Evolutionary conservation across 2,329 filamentous ascomycete genomes (phyloP).

Genomic region (Lachnellula hyalina): DNA sequence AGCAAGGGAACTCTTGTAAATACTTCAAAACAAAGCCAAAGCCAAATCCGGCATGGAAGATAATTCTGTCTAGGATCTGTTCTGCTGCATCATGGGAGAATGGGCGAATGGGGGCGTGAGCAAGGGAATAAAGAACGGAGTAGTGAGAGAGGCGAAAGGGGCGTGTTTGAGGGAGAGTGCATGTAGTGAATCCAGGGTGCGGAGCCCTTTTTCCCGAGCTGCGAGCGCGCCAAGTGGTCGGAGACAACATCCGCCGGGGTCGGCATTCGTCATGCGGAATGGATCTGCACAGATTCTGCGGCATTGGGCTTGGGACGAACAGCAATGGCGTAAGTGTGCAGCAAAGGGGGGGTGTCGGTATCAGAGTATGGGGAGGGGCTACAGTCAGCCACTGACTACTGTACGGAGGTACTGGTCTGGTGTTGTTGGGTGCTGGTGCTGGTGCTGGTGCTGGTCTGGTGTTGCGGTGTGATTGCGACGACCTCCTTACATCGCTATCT

Average conservation of each 20-base stretch:
- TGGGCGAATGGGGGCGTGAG: not conserved
- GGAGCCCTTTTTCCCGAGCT: not conserved
- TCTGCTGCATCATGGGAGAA: not conserved
- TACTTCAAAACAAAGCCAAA: not conserved
- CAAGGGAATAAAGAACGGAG: not conserved
- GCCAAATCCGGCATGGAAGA: not conserved
- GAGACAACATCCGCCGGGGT: not conserved
- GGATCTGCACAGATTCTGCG: not conserved
- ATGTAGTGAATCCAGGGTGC: not conserved
- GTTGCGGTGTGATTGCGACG: too few species aligned
- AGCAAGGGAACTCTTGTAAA: not conserved
- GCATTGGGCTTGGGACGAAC: not conserved
- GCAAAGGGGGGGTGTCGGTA: not conserved
- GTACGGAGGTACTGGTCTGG: too few species aligned
- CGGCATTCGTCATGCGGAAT: not conserved
- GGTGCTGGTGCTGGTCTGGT: not conserved
- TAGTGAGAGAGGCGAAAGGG: not conserved
- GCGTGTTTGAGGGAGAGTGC: not conserved
- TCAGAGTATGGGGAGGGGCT: not conserved
- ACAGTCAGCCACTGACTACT: not conserved
- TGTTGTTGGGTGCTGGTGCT: too few species aligned
- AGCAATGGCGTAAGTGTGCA: constrained; percentile 3
- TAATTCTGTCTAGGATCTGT: not conserved
- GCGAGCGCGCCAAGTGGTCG: not conserved
- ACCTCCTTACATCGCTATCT: too few species aligned